phyloP scores from a whole-genome alignment of 805 yeast species.

The Saccharomycopsis babjevae region DNA sequence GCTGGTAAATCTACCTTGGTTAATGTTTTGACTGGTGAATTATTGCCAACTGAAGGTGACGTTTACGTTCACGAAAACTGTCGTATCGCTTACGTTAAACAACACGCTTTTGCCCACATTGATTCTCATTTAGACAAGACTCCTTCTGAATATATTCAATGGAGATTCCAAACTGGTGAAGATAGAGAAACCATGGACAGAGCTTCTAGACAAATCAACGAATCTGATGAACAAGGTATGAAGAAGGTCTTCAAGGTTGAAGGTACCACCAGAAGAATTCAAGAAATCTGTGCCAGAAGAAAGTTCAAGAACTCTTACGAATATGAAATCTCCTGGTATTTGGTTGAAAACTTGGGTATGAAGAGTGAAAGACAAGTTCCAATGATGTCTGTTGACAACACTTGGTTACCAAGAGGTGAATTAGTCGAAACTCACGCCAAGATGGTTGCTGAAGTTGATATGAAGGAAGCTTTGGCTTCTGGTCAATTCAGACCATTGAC shows the following conservation, averaged over 20 bases:
- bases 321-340: conserved; percentile 94
- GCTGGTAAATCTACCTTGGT: conserved; percentile 99
- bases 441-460: conserved; percentile 99
- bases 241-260: conserved; percentile 98
- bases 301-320: conserved; percentile 99
- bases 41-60: conserved; percentile 96
- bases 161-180: conserved; percentile 99
- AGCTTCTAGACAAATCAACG: conserved; percentile 97
- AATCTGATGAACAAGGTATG: conserved; percentile 95
- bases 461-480: conserved; percentile 99
- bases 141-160: conserved; percentile 99
- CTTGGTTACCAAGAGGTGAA: conserved; percentile 99
- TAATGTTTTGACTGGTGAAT: conserved; percentile 98
- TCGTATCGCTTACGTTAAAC: conserved; percentile 99
- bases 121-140: conserved; percentile 98
- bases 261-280: conserved; percentile 96
- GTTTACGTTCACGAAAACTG: conserved; percentile 99
- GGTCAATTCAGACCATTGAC: conserved; percentile 99
- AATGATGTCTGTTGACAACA: conserved; percentile 99
- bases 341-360: conserved; percentile 99
- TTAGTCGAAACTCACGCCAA: conserved; percentile 93
- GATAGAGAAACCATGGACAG: conserved; percentile 99
- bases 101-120: conserved; percentile 99
- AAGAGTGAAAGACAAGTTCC: conserved; percentile 99
- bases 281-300: conserved; percentile 91